These are phyloP conservation scores for Serendipita sp. DNA, from an alignment of 768 basidiomycete species.

Conservation along the genomic window DNA sequence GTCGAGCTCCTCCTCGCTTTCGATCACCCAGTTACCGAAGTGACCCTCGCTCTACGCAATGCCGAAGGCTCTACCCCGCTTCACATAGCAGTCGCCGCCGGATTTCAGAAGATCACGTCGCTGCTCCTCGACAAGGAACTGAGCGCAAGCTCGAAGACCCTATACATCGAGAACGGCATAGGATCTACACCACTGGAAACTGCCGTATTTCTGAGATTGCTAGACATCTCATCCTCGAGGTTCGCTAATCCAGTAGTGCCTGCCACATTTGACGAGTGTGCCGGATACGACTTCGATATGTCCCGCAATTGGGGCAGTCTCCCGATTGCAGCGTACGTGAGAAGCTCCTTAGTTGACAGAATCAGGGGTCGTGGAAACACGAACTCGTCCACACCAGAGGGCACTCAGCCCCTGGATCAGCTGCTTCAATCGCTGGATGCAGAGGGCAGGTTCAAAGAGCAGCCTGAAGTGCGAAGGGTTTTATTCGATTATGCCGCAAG, in stretches of 20 bases:
- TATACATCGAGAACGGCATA: not conserved
- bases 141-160: not conserved
- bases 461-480: not conserved
- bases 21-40: not conserved
- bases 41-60: slow-evolving; percentile 27
- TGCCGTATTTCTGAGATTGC: not conserved
- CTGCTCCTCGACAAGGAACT: slow-evolving; percentile 20
- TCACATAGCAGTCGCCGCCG: slow-evolving; percentile 29
- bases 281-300: too few species aligned
- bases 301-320: too few species aligned
- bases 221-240: not conserved
- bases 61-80: slow-evolving; percentile 36
- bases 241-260: not conserved
- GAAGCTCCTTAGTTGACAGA: too few species aligned
- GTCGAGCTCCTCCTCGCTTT: slow-evolving; percentile 24
- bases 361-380: not conserved
- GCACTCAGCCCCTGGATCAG: not conserved
- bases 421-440: not conserved
- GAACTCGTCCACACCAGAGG: not conserved
- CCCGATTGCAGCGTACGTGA: too few species aligned
- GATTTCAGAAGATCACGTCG: slow-evolving; percentile 24
- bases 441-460: not conserved
- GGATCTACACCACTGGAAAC: not conserved
- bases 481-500: not conserved
- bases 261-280: too few species aligned